Percentiles rank a stretch among this genome's conserved stretches.
Evolutionary conservation across 2,329 filamentous ascomycete species (phyloP).

Genomic region (Xylaria sp.): DNA sequence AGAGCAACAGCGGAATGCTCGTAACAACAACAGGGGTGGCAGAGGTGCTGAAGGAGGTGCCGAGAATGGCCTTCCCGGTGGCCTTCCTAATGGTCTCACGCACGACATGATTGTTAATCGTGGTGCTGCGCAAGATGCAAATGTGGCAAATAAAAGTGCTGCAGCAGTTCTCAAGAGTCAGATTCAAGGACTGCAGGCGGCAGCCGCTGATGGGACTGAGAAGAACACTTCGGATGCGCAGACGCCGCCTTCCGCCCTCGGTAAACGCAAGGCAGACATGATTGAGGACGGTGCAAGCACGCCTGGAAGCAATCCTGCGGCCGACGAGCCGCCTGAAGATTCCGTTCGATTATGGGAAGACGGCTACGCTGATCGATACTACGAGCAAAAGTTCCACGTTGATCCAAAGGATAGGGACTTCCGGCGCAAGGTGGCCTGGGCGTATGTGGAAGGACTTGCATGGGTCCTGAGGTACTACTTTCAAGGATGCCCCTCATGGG

Average conservation of each 20-base stretch:
- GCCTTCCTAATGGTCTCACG: slow-evolving; percentile 64
- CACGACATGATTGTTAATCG: slow-evolving; percentile 86
- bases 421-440: slow-evolving; percentile 81
- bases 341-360: slow-evolving; percentile 92
- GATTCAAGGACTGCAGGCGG: slow-evolving; percentile 53
- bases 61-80: slow-evolving; percentile 51
- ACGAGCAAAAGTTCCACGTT: slow-evolving; percentile 92
- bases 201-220: slow-evolving; percentile 27
- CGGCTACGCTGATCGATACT: slow-evolving; percentile 93
- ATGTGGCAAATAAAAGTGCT: slow-evolving; percentile 89
- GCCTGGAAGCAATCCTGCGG: slow-evolving; percentile 59
- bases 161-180: slow-evolving; percentile 85
- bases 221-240: slow-evolving; percentile 35
- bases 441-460: slow-evolving; percentile 92
- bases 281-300: slow-evolving; percentile 64
- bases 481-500: slow-evolving; percentile 97
- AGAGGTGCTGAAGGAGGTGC: slow-evolving; percentile 22
- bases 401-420: slow-evolving; percentile 81
- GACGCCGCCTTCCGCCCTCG: slow-evolving; percentile 54
- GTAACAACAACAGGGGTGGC: slow-evolving; percentile 36
- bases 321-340: slow-evolving; percentile 66
- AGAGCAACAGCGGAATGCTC: slow-evolving; percentile 50
- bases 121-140: slow-evolving; percentile 66
- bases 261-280: slow-evolving; percentile 77
- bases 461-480: slow-evolving; percentile 99